Evolutionary conservation across 2,329 filamentous ascomycete species (phyloP), one percentile per base, ranked within the genome.

Genomic region (Meredithiella fracta): DNA sequence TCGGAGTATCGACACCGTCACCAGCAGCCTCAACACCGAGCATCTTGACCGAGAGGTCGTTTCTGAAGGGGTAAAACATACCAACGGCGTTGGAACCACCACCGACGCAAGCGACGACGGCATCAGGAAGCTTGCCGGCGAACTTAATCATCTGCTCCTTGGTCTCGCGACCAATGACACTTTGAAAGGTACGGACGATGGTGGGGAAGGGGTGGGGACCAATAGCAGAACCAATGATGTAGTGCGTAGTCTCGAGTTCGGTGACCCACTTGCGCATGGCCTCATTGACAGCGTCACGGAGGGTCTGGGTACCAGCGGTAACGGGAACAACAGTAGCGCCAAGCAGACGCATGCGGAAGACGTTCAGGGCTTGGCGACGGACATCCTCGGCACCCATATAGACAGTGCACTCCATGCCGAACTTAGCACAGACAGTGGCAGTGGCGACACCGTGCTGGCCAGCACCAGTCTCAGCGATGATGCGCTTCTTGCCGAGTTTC

Each of bases 371-470:
- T 69, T 98, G 92, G 63, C 92, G 83, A 58, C 92, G 85, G 54
- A 97, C 92, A 65, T 98, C 92, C 72, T 98, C 92, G 64, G 58
- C 59, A 64, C 92, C 92, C 92, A 98, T 98, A 72, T 90, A 98
- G 56, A 98, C 86, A 29, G 89, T 94, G 67, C 92, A 98, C 68
- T 91, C 85, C 90, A 98, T 91, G 65, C 88, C 89, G 65, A 98
- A 97, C 72, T 96, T 95, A 66, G 92, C 92, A 65, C 92, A 97
- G 23, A 97, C 89, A 0, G 92, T 98, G 1, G 92, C 92, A 29
- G 92, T 97, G 2, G 92, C 92, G 38, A 98, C 92, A 73, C 92
- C 92, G 70, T 98, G 92, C 72, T 98, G 92, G 17, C 92, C 92
- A 55, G 92, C 92, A 62, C 92, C 92, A 15, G 92, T 98, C 72